Base-by-base conservation (phyloP, 2,329 filamentous ascomycete species). In the Calonectria pauciramosa region DNA sequence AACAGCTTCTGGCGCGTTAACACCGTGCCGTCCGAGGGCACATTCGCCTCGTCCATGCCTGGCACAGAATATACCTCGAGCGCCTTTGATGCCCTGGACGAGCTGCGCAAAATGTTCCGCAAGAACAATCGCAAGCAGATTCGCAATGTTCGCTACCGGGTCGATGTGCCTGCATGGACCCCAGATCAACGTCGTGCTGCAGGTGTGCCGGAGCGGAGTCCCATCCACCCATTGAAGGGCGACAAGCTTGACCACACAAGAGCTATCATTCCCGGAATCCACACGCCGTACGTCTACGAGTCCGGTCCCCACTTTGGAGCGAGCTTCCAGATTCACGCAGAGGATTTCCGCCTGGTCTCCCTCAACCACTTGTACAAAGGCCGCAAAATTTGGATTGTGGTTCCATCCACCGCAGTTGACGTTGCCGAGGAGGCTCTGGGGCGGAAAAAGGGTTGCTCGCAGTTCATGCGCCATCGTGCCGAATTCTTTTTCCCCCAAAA, bases 401-500 rank as follows among this genome's bases (percentile, higher is more conserved):
- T 86, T 0, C 85, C 85, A 6, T 82, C 84, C 23, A 85, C 83
- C 0, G 83, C 82, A 20, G 82, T 86, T 36, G 80, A 84, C 51
- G 38, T 82, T 34, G 84, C 84, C 10, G 85, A 86, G 71, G 75
- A 81, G 54, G 82, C 82, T 4, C 79, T 86, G 23, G 83, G 82
- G 13, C 81, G 85, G 36, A 82, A 80, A 36, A 73, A 71, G 28
- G 80, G 80, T 71, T 86, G 85, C 69, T 86, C 85, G 8, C 85
- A 86, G 69, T 86, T 86, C 68, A 86, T 86, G 85, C 83, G 85
- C 26, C 85, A 86, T 76, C 82, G 85, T 51, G 85, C 85, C 44
- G 85, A 86, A 74, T 86, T 86, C 75, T 83, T 86, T 77, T 86
- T 86, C 67, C 85, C 85, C 2, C 82, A 85, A 36, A 85, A 85